phyloP scores from a whole-genome alignment of 177 flowering plant species.

The Vitis hybrid region DNA sequence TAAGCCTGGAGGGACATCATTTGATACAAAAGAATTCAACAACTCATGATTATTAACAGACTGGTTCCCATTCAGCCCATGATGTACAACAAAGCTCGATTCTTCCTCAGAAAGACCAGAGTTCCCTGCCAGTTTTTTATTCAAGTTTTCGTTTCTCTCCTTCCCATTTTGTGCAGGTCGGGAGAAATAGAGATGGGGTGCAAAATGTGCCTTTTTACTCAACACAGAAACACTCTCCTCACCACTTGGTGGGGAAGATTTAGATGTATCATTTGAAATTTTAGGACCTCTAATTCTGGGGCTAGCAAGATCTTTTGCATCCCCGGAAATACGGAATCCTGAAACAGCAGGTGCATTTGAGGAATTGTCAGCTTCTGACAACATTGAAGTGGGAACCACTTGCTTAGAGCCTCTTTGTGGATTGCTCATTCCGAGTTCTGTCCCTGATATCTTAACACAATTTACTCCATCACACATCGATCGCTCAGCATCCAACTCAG shows the following conservation, averaged over 20 bases:
- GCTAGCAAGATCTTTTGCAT: slow-evolving; percentile 41
- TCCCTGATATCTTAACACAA: slow-evolving; percentile 1
- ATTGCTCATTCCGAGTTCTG: neutral
- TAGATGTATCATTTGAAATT: slow-evolving; percentile 18
- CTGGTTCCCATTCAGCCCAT: slow-evolving; percentile 17
- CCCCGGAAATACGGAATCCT: slow-evolving; percentile 29
- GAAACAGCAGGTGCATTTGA: slow-evolving; percentile 22
- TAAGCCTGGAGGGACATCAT: slow-evolving; percentile 1
- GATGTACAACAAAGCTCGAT: neutral
- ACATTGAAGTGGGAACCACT: neutral
- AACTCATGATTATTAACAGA: slow-evolving; percentile 5
- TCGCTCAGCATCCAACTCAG: slow-evolving; percentile 12
- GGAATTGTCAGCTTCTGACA: slow-evolving; percentile 3
- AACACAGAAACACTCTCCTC: slow-evolving; percentile 12
- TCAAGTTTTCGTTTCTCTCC: slow-evolving; percentile 15
- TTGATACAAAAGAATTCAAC: slow-evolving; percentile 7
- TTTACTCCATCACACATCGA: slow-evolving; percentile 4
- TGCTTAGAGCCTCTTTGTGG: neutral
- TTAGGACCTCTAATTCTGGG: slow-evolving; percentile 21
- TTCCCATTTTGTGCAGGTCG: slow-evolving; percentile 21
- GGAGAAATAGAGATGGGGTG: slow-evolving; percentile 39
- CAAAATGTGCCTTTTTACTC: slow-evolving; percentile 18
- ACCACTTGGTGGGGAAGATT: slow-evolving; percentile 7
- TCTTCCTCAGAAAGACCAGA: slow-evolving; percentile 13
- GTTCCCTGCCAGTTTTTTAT: slow-evolving; percentile 8